phyloP scores from a whole-genome alignment of 1,139 yeast genomes.

The Pichia sp. region DNA sequence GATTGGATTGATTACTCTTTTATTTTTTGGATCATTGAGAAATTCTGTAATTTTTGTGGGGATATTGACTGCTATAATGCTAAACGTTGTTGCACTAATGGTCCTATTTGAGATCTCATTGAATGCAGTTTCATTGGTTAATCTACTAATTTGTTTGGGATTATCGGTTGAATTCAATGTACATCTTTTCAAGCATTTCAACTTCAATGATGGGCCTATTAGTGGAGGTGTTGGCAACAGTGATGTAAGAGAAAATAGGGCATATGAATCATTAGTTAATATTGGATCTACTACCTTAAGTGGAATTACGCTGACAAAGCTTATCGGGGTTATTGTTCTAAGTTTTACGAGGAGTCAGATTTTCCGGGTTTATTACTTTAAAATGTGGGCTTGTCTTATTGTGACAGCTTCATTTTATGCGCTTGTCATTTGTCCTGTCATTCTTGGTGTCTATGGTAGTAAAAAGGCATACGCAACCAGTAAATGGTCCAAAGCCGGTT shows the following conservation, averaged over 20 bases:
- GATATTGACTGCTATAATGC: constrained; percentile 58
- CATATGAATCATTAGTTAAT: constrained; percentile 55
- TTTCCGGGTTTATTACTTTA: constrained; percentile 83
- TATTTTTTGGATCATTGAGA: constrained; percentile 56
- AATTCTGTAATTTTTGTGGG: constrained; percentile 50
- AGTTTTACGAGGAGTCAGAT: constrained; percentile 84
- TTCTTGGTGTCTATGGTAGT: constrained; percentile 54
- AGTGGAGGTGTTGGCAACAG: constrained; percentile 1
- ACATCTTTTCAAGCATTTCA: constrained; percentile 76
- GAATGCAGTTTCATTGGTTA: constrained; percentile 86
- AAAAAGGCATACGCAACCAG: constrained; percentile 6
- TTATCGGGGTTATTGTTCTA: constrained; percentile 78
- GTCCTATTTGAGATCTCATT: constrained; percentile 66
- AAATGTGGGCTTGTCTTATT: constrained; percentile 91
- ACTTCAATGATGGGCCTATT: constrained; percentile 29
- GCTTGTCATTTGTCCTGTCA: constrained; percentile 67
- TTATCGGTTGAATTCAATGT: constrained; percentile 89
- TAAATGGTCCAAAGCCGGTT: constrained; percentile 5
- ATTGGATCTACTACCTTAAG: constrained; percentile 86
- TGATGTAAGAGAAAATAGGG: constrained; percentile 16
- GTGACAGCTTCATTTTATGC: constrained; percentile 73
- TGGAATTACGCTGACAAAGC: constrained; percentile 84
- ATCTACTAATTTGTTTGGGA: constrained; percentile 83
- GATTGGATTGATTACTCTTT: constrained; percentile 44
- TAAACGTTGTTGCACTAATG: constrained; percentile 77